Evolutionary conservation across 352 stramenopile species (phyloP), one percentile per base, ranked within the genome.

Genomic region (Phytophthora pini): DNA sequence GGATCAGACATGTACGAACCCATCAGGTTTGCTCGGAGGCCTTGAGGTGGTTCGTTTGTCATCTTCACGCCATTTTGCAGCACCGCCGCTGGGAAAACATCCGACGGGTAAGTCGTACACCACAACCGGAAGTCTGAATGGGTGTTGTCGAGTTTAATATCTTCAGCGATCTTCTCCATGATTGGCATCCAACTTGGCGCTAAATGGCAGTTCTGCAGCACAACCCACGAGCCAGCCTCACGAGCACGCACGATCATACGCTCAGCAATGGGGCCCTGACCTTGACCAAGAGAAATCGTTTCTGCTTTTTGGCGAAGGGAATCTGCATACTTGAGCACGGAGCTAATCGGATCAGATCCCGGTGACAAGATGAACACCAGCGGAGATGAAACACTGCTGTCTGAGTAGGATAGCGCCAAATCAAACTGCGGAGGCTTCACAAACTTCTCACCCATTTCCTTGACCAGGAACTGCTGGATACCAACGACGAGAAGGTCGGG

Each of bases 41-140:
- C 95, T 59, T 97, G 93, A 1, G 95, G 95, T 5, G 95, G 92
- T 61, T 98, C 94, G 41, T 97, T 96, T 6, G 95, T 98, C 93
- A 98, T 98, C 69, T 98, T 98, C n/a, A 98, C 90, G 27, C 93
- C 93, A 71, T 98, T 98, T 72, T 98, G 95, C 22, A 98, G 80
- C 38, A 98, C 88, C 0, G 93, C 90, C 1, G 96, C 88, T 0
- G 95, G 95, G 62, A 98, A 98, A 11, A 98, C 90, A 48, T 96
- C 82, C 13, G 88, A 97, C 22, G 95, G 95, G 59, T 98, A 98
- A 31, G 93, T 98, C 12, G 95, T 98, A 63, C 89, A 98, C 95
- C 95, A 98, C 22, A 98, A 65, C 15, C 95, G 83, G 68, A 98
- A 98, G 41, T 96, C 81, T 8, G 68, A 51, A 61, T 98, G 89